phyloP scores from a whole-genome alignment of 1,284 basidiomycete genomes.

The Filobasidium uniguttulatum region DNA sequence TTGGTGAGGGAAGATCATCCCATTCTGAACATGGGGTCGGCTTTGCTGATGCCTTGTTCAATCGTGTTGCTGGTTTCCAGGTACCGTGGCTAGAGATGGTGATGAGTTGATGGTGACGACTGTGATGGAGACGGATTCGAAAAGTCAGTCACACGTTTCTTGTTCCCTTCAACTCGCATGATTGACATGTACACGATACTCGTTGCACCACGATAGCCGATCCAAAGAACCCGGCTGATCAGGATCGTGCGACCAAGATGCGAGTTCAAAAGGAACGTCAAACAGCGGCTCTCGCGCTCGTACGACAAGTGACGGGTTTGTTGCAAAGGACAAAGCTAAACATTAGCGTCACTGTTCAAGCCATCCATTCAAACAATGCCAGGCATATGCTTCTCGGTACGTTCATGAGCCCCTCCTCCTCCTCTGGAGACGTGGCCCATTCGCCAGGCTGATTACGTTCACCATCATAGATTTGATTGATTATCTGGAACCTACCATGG shows the following conservation, averaged over 20 bases:
- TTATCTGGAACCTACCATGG: conserved; percentile 76
- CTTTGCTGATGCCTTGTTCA: not conserved
- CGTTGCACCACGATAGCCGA: conserved; percentile 47
- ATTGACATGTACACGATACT: not conserved
- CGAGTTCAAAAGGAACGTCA: conserved; percentile 86
- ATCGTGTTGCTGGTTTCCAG: not conserved
- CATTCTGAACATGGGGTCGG: not conserved
- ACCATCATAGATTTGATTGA: conserved; percentile 67
- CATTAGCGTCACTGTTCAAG: conserved; percentile 78
- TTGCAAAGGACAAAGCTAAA: conserved; percentile 80
- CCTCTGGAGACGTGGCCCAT: not conserved
- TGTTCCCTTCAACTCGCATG: too few relatives aligned
- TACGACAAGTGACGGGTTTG: conserved; percentile 73
- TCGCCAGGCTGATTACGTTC: not conserved
- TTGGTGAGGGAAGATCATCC: conserved; percentile 39
- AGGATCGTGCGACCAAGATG: conserved; percentile 60
- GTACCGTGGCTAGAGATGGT: conserved; percentile 86
- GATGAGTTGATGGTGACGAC: conserved; percentile 80
- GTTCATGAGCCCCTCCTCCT: conserved; percentile 17
- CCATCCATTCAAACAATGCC: conserved; percentile 88
- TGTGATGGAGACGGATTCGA: conserved; percentile 82
- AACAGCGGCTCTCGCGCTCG: conserved; percentile 69
- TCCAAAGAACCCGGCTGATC: conserved; percentile 50
- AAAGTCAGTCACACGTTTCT: conserved; percentile 44
- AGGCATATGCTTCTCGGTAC: conserved; percentile 77